Evolutionary conservation across 805 yeast species (phyloP), one percentile per base, ranked within the genome.

Genomic region (Wickerhamomyces queroliae): DNA sequence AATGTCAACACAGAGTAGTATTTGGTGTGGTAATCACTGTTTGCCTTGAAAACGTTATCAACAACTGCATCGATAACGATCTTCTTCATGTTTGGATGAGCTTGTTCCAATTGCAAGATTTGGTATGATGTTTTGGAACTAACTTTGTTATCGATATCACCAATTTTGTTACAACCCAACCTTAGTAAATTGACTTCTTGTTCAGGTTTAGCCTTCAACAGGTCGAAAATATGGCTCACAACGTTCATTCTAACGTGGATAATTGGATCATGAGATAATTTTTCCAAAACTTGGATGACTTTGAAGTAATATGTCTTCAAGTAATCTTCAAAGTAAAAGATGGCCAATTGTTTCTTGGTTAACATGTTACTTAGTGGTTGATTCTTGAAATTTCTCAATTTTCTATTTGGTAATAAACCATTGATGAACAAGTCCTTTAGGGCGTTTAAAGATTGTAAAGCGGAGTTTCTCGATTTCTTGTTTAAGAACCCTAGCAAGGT

Each of bases 1-100:
- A 93, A 70, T 0, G 98, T 86, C 48, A 90, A 75, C 5, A 88
- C 76, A 3, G 96, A 77, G 60, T 90, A 93, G 60, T 93, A 93
- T 44, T 84, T 78, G 7, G 95, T 79, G 55, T 89, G 95, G 61
- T 88, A 85, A 44, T 88, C 97, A 26, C 80, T 80, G 43, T 74
- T 74, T 37, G 80, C 76, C 53, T 85, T 78, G 62, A 87, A 82
- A 24, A 88, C 69, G 37, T 83, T 73, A 59, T 93, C 98, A 36
- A 85, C 76, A 28, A 91, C 83, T 5, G 93, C 69, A 45, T 87
- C 87, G 30, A 83, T 74, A 29, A 93, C 70, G 41, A 91, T 78
- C 38, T 76, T 66, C 61, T 89, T 91, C 98, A 93, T 93, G 36
- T 93, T 93, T 16, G 99, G 99, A 60, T 93, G 99, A 4, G 80